Conservation (phyloP, 2,329 filamentous ascomycete genomes). For the Aciculosporium take region DNA sequence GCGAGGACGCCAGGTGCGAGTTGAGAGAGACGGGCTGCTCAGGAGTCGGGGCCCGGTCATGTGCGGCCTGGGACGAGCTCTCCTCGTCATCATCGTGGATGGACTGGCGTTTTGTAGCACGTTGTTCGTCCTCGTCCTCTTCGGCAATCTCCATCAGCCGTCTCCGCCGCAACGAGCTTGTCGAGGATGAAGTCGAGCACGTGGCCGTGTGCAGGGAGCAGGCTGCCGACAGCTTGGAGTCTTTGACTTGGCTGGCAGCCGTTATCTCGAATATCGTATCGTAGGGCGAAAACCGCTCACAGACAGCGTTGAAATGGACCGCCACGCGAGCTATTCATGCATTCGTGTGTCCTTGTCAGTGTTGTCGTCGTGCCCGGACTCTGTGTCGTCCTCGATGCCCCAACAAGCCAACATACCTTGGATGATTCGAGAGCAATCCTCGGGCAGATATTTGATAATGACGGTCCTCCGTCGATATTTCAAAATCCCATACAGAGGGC, state of each 20-base stretch:
- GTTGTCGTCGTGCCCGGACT: background rate
- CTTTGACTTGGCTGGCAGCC: conserved; percentile 63
- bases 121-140: conserved; percentile 64
- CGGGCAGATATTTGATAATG: conserved; percentile 81
- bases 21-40: conserved; percentile 34
- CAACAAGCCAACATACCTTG: conserved; percentile 54
- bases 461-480: conserved; percentile 83
- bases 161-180: conserved; percentile 60
- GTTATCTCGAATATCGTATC: conserved; percentile 72
- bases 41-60: conserved; percentile 9
- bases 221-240: conserved; percentile 73
- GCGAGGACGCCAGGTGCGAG: conserved; percentile 34
- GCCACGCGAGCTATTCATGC: conserved; percentile 57
- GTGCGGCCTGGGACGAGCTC: conserved; percentile 17
- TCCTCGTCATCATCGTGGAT: conserved; percentile 29
- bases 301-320: conserved; percentile 53
- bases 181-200: conserved; percentile 72
- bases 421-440: conserved; percentile 76
- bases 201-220: conserved; percentile 83
- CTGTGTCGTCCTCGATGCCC: background rate
- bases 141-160: conserved; percentile 89
- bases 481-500: conserved; percentile 83
- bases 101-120: conserved; percentile 44
- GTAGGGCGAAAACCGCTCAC: conserved; percentile 66
- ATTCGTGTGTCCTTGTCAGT: background rate